A percentile compares a stretch with the other conserved stretches of the same genome.
Conservation (phyloP, 805 yeast species). For the Starmerella geochares region DNA sequence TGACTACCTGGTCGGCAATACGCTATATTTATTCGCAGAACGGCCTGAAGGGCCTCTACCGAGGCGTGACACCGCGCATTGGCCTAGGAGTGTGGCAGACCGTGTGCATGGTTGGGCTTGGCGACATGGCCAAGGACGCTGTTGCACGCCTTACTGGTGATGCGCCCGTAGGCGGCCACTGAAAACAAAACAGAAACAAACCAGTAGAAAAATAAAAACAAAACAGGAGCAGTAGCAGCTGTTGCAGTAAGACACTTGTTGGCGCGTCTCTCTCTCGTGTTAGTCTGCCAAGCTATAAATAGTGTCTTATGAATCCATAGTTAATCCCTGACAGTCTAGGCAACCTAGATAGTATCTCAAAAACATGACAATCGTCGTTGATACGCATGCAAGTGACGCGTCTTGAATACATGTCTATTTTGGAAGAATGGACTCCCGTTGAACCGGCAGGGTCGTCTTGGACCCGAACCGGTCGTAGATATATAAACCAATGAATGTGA, state of each 20-base stretch:
- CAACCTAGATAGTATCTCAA: too few relatives aligned
- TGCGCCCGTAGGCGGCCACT: constrained; percentile 38
- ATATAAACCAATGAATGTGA: constrained; percentile 36
- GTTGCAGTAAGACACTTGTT: too few relatives aligned
- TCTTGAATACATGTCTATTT: too few relatives aligned
- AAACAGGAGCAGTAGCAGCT: too few relatives aligned
- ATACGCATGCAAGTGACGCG: too few relatives aligned
- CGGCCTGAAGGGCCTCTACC: constrained; percentile 82
- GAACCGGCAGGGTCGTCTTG: constrained; percentile 7
- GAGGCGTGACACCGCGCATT: constrained; percentile 95
- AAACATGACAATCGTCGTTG: too few relatives aligned
- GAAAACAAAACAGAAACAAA: neutral
- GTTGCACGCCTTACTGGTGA: constrained; percentile 57
- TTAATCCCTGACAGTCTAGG: too few relatives aligned
- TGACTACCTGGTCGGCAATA: constrained; percentile 65
- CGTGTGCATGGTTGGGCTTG: constrained; percentile 95
- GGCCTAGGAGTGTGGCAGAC: constrained; percentile 98
- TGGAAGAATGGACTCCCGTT: constrained; percentile 9
- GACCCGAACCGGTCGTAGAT: constrained; percentile 37
- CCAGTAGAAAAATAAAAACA: too few relatives aligned
- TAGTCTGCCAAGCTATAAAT: too few relatives aligned
- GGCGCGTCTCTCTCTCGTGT: too few relatives aligned
- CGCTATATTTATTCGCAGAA: constrained; percentile 71
- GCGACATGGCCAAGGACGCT: constrained; percentile 77
- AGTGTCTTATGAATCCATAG: too few relatives aligned